Evolutionary conservation across 2,329 filamentous ascomycete species (phyloP).

Genomic region (Ophiostoma tasmaniense): DNA sequence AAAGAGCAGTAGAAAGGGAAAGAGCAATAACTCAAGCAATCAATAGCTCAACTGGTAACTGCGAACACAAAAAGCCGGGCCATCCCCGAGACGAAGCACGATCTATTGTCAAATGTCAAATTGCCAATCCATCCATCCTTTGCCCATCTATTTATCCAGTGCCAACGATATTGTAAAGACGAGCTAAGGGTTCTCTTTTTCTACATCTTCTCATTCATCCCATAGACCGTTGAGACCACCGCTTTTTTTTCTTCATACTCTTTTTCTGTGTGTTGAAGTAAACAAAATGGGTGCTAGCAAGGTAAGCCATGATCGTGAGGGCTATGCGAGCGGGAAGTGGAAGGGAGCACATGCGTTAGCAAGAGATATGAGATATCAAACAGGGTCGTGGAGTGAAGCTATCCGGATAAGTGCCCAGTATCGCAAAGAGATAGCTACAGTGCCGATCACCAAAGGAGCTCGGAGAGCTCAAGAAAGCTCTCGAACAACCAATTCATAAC

Average conservation of each 20-base stretch:
- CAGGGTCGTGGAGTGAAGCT: background rate
- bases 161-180: background rate
- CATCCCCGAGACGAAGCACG: background rate
- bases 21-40: background rate
- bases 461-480: background rate
- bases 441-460: background rate
- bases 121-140: background rate
- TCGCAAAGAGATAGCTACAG: background rate
- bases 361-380: background rate
- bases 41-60: background rate
- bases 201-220: background rate
- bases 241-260: background rate
- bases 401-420: background rate
- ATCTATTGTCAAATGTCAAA: background rate
- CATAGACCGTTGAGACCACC: background rate
- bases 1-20: background rate
- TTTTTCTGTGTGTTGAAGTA: background rate
- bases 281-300: background rate
- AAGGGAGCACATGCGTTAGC: background rate
- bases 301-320: conserved; percentile 1
- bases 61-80: background rate
- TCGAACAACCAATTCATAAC: background rate
- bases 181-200: background rate
- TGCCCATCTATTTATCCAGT: background rate
- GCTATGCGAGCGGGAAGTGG: background rate